phyloP scores from a whole-genome alignment of 2,329 filamentous ascomycete species.

The Sporothrix luriei region DNA sequence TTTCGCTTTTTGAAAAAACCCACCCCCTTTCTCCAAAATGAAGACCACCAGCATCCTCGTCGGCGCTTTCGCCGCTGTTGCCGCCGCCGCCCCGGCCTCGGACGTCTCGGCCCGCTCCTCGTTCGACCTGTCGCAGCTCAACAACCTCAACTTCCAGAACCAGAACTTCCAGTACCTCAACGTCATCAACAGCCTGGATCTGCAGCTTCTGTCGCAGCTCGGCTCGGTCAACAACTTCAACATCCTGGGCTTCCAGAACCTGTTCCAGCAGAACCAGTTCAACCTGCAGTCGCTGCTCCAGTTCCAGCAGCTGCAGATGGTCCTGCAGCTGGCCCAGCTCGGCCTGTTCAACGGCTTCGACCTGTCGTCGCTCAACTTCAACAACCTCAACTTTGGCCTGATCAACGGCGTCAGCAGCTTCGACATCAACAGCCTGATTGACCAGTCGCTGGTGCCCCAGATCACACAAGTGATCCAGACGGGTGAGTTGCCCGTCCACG shows the following conservation, averaged over 20 bases:
- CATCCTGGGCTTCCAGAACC: constrained; percentile 47
- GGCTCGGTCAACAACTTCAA: constrained; percentile 52
- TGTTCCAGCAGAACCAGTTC: constrained; percentile 40
- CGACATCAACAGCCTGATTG: constrained; percentile 38
- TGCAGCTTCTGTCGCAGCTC: constrained; percentile 49
- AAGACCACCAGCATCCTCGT: constrained; percentile 52
- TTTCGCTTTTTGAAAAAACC: constrained; percentile 32
- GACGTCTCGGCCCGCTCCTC: constrained; percentile 44
- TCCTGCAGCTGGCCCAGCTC: constrained; percentile 40
- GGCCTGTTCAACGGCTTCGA: constrained; percentile 41
- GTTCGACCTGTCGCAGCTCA: constrained; percentile 48
- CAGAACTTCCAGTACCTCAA: constrained; percentile 52
- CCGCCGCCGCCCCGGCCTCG: constrained; percentile 48
- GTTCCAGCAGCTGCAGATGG: constrained; percentile 37
- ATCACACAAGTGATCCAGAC: constrained; percentile 36
- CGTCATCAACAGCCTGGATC: constrained; percentile 51
- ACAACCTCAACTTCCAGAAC: constrained; percentile 48
- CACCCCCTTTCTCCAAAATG: constrained; percentile 47
- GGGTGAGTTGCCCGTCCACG: constrained; percentile 24
- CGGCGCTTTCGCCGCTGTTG: constrained; percentile 50
- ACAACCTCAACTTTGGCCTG: constrained; percentile 37
- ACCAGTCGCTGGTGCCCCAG: constrained; percentile 37
- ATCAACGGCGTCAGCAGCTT: constrained; percentile 40
- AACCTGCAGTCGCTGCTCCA: constrained; percentile 34
- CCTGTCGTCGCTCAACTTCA: constrained; percentile 38